These are phyloP conservation scores for Cladophialophora exuberans DNA, from an alignment of 2,329 filamentous ascomycete genomes.

Conservation along the genomic window DNA sequence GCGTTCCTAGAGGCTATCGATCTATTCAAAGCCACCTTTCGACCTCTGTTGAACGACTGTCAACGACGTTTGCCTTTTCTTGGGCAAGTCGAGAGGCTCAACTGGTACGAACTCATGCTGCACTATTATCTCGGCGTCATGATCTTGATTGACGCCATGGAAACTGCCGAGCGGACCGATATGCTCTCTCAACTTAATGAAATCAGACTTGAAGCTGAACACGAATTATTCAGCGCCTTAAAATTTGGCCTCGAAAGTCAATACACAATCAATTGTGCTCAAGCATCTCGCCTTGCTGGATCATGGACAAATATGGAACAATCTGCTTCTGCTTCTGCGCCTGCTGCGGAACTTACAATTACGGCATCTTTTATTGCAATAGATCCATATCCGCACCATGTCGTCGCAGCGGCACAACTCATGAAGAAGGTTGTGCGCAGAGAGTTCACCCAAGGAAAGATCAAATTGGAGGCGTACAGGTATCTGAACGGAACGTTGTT, in stretches of 20 bases:
- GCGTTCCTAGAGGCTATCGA: conserved; percentile 35
- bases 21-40: conserved; percentile 37
- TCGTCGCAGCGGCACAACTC: conserved; percentile 37
- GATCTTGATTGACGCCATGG: conserved; percentile 36
- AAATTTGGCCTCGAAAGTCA: conserved; percentile 37
- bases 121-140: conserved; percentile 38
- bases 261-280: conserved; percentile 29
- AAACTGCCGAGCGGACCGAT: conserved; percentile 35
- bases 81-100: conserved; percentile 36
- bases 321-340: neutral
- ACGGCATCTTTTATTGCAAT: conserved; percentile 36
- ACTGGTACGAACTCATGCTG: conserved; percentile 39
- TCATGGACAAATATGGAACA: neutral
- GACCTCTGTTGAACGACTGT: conserved; percentile 35
- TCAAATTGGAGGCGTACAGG: conserved; percentile 34
- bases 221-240: conserved; percentile 35
- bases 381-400: conserved; percentile 39
- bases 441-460: conserved; percentile 32
- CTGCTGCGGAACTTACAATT: conserved; percentile 10
- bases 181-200: conserved; percentile 33
- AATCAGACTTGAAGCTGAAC: conserved; percentile 34
- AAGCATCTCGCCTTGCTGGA: neutral
- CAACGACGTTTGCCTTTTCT: conserved; percentile 38
- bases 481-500: conserved; percentile 34
- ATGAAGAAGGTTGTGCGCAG: conserved; percentile 36